Evolutionary conservation across 768 basidiomycete genomes (phyloP).

Genomic region (Lyophyllum atratum): DNA sequence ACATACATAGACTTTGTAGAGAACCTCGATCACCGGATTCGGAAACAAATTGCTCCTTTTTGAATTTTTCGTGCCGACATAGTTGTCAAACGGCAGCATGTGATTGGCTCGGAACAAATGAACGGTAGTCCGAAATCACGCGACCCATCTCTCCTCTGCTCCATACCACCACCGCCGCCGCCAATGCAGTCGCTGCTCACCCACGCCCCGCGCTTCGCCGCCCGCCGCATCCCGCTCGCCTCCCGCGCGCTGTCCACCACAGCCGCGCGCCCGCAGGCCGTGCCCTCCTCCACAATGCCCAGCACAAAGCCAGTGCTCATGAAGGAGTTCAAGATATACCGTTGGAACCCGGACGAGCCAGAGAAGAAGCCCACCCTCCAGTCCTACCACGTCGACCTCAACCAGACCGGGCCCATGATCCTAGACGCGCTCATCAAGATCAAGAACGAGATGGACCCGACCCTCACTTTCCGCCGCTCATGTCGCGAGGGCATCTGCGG

Average conservation of each 20-base stretch:
- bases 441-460: conserved; percentile 98
- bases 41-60: no score
- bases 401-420: conserved; percentile 95
- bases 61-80: no score
- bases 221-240: conserved; percentile 3
- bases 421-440: conserved; percentile 97
- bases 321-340: conserved; percentile 99
- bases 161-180: neutral
- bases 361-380: conserved; percentile 88
- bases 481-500: conserved; percentile 97
- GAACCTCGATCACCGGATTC: no score
- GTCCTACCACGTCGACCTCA: conserved; percentile 89
- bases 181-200: conserved; percentile 19
- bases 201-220: conserved; percentile 5
- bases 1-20: neutral
- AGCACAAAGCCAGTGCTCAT: conserved; percentile 70
- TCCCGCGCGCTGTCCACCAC: conserved; percentile 18
- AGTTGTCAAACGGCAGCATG: conserved; percentile 15
- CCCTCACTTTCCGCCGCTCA: conserved; percentile 92
- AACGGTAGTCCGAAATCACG: conserved; percentile 21
- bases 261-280: conserved; percentile 33
- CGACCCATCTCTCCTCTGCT: neutral
- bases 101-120: conserved; percentile 19
- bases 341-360: conserved; percentile 98
- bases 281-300: conserved; percentile 45